phyloP scores from a whole-genome alignment of 2,329 filamentous ascomycete genomes.

The Diaporthe destruens region DNA sequence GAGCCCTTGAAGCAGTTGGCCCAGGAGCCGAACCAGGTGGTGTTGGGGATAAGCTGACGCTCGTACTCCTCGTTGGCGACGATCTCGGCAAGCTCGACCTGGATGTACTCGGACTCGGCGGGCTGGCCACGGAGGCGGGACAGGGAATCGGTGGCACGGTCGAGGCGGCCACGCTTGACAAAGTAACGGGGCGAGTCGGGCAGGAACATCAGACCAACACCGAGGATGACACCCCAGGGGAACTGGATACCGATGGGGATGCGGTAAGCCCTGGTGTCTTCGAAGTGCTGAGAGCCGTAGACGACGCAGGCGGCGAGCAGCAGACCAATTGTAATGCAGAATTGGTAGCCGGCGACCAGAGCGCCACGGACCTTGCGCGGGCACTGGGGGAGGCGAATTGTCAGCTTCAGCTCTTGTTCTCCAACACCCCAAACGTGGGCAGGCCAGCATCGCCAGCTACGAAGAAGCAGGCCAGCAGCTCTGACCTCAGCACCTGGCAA shows the following conservation, averaged over 20 bases:
- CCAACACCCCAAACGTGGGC: neutral
- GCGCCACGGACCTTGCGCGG: conserved; percentile 81
- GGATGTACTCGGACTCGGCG: conserved; percentile 78
- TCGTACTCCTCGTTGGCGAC: conserved; percentile 92
- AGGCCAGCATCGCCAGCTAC: conserved; percentile 42
- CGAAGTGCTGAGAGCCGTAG: conserved; percentile 75
- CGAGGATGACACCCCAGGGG: conserved; percentile 83
- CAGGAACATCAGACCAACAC: conserved; percentile 77
- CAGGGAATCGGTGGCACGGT: conserved; percentile 73
- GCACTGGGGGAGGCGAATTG: conserved; percentile 49
- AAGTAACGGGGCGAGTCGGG: conserved; percentile 90
- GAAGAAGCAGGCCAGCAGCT: neutral
- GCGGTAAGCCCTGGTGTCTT: conserved; percentile 77
- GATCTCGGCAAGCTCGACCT: conserved; percentile 85
- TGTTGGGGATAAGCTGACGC: conserved; percentile 73
- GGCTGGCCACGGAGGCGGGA: conserved; percentile 80
- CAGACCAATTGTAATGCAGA: conserved; percentile 85
- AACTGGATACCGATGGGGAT: conserved; percentile 87
- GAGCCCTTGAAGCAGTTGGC: conserved; percentile 75
- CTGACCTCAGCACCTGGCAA: neutral
- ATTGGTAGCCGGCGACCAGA: conserved; percentile 86
- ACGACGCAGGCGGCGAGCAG: conserved; percentile 80
- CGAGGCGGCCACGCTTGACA: conserved; percentile 81
- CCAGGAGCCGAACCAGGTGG: conserved; percentile 78
- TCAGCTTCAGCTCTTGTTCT: conserved; percentile 38